Conservation (phyloP, 2,329 filamentous ascomycete species). For the Arthrobotrys sphaeroides region DNA sequence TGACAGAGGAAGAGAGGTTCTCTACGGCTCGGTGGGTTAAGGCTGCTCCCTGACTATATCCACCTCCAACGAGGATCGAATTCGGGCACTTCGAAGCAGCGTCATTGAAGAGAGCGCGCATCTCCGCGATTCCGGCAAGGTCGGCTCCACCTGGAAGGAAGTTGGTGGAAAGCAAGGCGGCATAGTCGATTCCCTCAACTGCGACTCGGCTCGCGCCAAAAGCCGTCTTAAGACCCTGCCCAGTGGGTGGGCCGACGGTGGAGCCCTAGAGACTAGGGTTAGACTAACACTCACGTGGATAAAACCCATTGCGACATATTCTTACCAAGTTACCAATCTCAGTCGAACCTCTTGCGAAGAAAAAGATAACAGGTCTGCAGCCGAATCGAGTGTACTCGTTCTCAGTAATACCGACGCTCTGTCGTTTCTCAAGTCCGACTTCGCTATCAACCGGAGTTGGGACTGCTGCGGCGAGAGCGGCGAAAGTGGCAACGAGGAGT, state of each 20-base stretch:
- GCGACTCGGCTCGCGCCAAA: slow-evolving; percentile 54
- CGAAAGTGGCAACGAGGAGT: slow-evolving; percentile 36
- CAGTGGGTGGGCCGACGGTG: slow-evolving; percentile 52
- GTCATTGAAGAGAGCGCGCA: slow-evolving; percentile 60
- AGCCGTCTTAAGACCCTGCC: slow-evolving; percentile 53
- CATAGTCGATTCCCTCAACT: slow-evolving; percentile 60
- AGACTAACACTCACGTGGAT: background rate
- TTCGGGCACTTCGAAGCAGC: slow-evolving; percentile 61
- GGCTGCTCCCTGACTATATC: slow-evolving; percentile 62
- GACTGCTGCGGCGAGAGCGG: slow-evolving; percentile 41
- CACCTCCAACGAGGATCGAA: slow-evolving; percentile 61
- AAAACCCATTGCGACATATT: background rate
- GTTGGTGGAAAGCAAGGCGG: slow-evolving; percentile 60
- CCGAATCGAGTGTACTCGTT: slow-evolving; percentile 62
- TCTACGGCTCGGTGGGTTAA: slow-evolving; percentile 58
- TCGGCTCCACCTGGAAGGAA: slow-evolving; percentile 59
- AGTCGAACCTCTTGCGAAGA: slow-evolving; percentile 65
- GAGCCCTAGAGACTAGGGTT: slow-evolving; percentile 15
- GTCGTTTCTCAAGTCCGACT: slow-evolving; percentile 32
- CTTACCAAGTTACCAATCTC: slow-evolving; percentile 65
- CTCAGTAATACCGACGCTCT: slow-evolving; percentile 54
- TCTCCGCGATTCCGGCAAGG: slow-evolving; percentile 59
- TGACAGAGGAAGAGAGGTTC: slow-evolving; percentile 56
- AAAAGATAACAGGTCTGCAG: slow-evolving; percentile 63
- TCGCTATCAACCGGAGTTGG: slow-evolving; percentile 16